These are phyloP conservation scores for Aspergillus carlsbadensis DNA, from an alignment of 495 filamentous ascomycete genomes.

Conservation along the genomic window DNA sequence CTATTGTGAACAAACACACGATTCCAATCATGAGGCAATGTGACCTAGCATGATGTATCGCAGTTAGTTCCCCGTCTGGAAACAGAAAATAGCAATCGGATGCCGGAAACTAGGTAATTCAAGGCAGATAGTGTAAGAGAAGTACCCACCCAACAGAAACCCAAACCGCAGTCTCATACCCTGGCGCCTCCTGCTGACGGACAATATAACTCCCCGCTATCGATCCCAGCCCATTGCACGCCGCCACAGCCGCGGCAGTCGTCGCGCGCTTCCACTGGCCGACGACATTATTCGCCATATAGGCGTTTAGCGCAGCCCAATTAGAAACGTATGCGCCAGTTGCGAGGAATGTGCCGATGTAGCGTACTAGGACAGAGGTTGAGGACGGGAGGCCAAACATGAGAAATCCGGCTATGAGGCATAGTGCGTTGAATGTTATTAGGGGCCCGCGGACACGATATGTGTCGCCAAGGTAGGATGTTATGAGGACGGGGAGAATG, in stretches of 20 bases:
- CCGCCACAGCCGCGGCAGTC: conserved; percentile 65
- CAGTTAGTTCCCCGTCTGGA: background rate
- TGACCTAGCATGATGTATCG: conserved; percentile 33
- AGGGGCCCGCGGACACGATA: conserved; percentile 64
- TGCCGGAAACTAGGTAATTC: too few species aligned
- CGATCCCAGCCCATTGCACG: conserved; percentile 72
- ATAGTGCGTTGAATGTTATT: conserved; percentile 71
- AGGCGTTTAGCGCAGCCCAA: conserved; percentile 75
- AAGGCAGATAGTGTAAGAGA: background rate
- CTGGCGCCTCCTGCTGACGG: conserved; percentile 62
- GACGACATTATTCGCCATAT: conserved; percentile 69
- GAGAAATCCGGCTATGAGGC: conserved; percentile 69
- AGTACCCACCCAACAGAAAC: conserved; percentile 60
- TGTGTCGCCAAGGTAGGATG: conserved; percentile 66
- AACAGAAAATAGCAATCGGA: too few species aligned
- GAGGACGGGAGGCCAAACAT: conserved; percentile 66
- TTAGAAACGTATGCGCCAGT: conserved; percentile 79
- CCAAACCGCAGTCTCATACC: conserved; percentile 70
- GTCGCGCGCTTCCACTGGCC: conserved; percentile 78
- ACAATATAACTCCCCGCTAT: conserved; percentile 79
- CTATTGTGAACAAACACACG: conserved; percentile 57
- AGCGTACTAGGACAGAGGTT: conserved; percentile 64
- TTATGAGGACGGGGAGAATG: conserved; percentile 66
- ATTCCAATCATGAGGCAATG: conserved; percentile 66
- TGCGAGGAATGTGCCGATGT: conserved; percentile 71